phyloP scores from a whole-genome alignment of 495 filamentous ascomycete genomes.

The Paragyromitra xinjiangensis region DNA sequence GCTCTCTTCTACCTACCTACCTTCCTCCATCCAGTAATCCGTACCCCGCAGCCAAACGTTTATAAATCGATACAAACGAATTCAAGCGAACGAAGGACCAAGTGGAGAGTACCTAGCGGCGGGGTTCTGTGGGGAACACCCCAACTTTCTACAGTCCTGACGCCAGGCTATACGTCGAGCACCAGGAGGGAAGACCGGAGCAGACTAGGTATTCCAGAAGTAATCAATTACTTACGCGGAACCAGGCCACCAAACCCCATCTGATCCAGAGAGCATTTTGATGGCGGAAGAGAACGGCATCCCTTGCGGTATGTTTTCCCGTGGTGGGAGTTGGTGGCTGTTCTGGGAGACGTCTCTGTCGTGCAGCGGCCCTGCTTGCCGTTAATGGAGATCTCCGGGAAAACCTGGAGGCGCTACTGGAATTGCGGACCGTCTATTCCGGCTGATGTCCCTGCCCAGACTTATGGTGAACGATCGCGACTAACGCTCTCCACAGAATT shows the following conservation, averaged over 20 bases:
- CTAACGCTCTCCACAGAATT: not conserved
- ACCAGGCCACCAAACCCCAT: not conserved
- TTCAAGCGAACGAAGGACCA: not conserved
- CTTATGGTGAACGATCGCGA: not conserved
- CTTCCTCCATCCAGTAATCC: not conserved
- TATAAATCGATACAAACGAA: not conserved
- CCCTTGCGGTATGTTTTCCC: constrained; percentile 6
- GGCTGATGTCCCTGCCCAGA: constrained; percentile 18
- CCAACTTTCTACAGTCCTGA: not conserved
- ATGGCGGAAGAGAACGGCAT: not conserved
- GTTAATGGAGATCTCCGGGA: constrained; percentile 26
- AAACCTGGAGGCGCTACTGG: constrained; percentile 19
- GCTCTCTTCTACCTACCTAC: not conserved
- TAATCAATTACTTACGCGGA: not conserved
- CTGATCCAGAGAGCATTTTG: not conserved
- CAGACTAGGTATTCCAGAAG: not conserved
- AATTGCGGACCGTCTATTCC: constrained; percentile 15
- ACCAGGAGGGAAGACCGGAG: no score
- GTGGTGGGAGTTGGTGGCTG: not conserved
- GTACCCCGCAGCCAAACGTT: constrained; percentile 5
- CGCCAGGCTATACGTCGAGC: not conserved
- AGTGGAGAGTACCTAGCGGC: not conserved
- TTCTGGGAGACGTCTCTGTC: not conserved
- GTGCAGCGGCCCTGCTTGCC: constrained; percentile 29
- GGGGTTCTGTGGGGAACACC: constrained; percentile 2